phyloP scores from a whole-genome alignment of 2,329 filamentous ascomycete genomes.

The Neoscytalidium dimidiatum region DNA sequence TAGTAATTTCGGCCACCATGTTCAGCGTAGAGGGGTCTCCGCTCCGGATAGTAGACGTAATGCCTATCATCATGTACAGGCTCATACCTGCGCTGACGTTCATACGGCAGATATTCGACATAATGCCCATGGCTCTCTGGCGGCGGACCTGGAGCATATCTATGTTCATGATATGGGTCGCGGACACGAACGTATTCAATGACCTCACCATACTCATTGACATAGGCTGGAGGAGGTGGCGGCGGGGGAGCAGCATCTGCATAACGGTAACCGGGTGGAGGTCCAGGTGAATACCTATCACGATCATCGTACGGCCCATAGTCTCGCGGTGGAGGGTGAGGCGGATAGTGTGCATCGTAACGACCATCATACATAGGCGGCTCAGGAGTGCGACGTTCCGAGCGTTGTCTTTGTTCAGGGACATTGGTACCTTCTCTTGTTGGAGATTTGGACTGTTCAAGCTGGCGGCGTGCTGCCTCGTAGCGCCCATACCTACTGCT shows the following conservation, averaged over 20 bases:
- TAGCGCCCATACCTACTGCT: conserved; percentile 16
- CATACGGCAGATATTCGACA: conserved; percentile 10
- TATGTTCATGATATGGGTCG: conserved; percentile 8
- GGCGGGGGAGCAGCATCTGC: background rate
- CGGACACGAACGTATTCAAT: conserved; percentile 19
- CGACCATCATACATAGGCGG: background rate
- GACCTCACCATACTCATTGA: conserved; percentile 20
- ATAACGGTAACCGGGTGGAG: conserved; percentile 16
- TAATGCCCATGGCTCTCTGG: background rate
- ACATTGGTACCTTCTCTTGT: conserved; percentile 4
- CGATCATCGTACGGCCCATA: conserved; percentile 12
- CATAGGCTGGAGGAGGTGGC: conserved; percentile 1
- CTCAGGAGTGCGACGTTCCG: background rate
- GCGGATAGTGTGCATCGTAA: background rate
- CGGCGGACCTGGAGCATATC: conserved; percentile 2
- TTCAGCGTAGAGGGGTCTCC: background rate
- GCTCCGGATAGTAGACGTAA: conserved; percentile 15
- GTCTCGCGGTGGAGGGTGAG: background rate
- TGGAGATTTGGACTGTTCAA: conserved; percentile 17
- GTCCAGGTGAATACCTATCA: conserved; percentile 11
- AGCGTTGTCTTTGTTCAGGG: conserved; percentile 8
- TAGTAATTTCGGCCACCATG: background rate
- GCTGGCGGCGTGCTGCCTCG: conserved; percentile 15
- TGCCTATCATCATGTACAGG: conserved; percentile 1
- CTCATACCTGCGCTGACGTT: conserved; percentile 7